These are phyloP conservation scores for Colletotrichum sansevieriae DNA, from an alignment of 2,329 filamentous ascomycete species.

Conservation along the genomic window DNA sequence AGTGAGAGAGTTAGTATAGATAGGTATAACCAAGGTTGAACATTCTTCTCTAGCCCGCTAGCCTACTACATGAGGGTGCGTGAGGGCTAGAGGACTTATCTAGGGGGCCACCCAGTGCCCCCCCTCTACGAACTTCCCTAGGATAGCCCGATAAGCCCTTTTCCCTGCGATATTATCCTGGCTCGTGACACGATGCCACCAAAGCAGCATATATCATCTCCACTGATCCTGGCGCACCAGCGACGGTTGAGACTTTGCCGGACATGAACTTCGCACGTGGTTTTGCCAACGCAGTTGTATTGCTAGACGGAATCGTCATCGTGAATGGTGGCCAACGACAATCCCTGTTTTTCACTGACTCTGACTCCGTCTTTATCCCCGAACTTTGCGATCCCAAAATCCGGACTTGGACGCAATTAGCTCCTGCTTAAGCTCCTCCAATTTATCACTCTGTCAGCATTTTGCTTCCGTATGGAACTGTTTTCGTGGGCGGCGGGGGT, in stretches of 20 bases:
- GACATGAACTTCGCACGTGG: neutral
- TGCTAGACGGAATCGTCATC: neutral
- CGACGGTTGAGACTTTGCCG: neutral
- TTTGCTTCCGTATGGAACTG: neutral
- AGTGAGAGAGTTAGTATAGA: no score
- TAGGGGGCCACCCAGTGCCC: no score
- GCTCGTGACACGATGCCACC: no score
- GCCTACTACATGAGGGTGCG: no score
- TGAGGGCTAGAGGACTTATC: no score
- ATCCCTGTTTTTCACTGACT: neutral
- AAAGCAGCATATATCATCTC: no score
- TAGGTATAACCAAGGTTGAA: no score
- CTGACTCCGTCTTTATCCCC: neutral
- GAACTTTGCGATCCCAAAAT: neutral
- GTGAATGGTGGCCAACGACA: neutral
- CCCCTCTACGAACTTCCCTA: no score
- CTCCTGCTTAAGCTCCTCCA: neutral
- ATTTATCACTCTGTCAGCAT: neutral
- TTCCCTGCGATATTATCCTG: no score
- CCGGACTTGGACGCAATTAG: neutral
- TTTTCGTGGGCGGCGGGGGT: neutral
- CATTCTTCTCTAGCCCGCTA: no score
- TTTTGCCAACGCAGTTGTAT: neutral
- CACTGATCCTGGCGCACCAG: neutral
- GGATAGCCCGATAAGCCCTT: no score